Conservation (phyloP, 2,329 filamentous ascomycete species). For the Penicillium sp. region DNA sequence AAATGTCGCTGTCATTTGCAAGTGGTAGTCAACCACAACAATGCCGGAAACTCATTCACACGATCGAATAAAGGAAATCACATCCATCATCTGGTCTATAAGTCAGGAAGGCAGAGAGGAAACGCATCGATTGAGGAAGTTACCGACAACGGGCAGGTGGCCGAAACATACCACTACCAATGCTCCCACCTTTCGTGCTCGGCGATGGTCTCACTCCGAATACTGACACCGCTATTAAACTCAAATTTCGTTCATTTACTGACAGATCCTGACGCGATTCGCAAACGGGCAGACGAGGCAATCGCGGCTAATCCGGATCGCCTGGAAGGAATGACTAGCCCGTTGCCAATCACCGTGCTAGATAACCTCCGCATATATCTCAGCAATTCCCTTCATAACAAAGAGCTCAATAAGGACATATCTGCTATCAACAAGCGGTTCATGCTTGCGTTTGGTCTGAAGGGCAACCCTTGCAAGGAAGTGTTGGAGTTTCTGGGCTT, state of each 20-base stretch:
- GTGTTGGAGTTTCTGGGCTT: slow-evolving; percentile 65
- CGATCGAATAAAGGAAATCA: slow-evolving; percentile 53
- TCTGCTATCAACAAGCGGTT: slow-evolving; percentile 67
- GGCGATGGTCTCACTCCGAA: slow-evolving; percentile 56
- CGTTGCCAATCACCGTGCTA: slow-evolving; percentile 59
- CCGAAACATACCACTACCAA: slow-evolving; percentile 57
- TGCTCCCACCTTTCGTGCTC: slow-evolving; percentile 65
- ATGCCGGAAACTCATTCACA: slow-evolving; percentile 48
- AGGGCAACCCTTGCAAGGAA: slow-evolving; percentile 57
- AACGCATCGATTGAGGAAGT: slow-evolving; percentile 21
- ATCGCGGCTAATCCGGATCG: slow-evolving; percentile 58
- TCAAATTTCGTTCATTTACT: slow-evolving; percentile 56
- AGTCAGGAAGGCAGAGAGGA: slow-evolving; percentile 37
- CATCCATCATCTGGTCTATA: slow-evolving; percentile 65
- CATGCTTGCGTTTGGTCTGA: slow-evolving; percentile 64
- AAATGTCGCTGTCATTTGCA: slow-evolving; percentile 67
- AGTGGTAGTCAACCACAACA: slow-evolving; percentile 58
- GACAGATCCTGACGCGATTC: slow-evolving; percentile 57
- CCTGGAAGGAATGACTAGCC: slow-evolving; percentile 56
- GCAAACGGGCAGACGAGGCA: slow-evolving; percentile 57
- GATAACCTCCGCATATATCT: slow-evolving; percentile 64
- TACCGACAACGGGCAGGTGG: slow-evolving; percentile 37
- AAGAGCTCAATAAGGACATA: slow-evolving; percentile 58
- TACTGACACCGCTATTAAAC: slow-evolving; percentile 58
- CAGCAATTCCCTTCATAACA: slow-evolving; percentile 58